Evolutionary conservation across 2,329 filamentous ascomycete genomes (phyloP), one percentile per base, ranked within the genome.

Genomic region (Colletotrichum brevisporum): DNA sequence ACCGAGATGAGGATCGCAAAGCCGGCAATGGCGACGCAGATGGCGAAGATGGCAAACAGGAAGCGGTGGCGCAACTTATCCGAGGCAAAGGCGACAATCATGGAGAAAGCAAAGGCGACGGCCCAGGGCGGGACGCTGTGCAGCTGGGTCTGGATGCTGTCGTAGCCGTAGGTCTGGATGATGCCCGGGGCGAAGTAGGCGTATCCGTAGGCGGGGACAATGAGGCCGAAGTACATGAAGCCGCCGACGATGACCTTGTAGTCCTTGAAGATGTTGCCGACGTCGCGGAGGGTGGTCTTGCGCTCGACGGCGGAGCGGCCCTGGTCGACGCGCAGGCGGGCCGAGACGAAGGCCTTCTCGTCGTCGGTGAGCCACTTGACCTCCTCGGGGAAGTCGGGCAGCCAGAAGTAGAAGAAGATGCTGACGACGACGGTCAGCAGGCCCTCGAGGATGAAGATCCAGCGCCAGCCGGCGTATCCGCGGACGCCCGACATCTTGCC

Each of bases 401-500:
- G 88, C 48, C 88, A 79, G 77, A 94, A 94, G 80, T 87, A 91
- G 77, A 91, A 90, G 58, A 87, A 73, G 61, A 92, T 76, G 48
- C 89, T 87, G 54, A 91, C 82, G 27, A 91, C 74, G 64, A 88
- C 87, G 10, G 91, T 93, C 13, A 92, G 79, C 5, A 83, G 73
- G 6, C 92, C 92, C 78, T 95, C 93, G 8, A 95, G 79, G 75
- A 98, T 92, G 77, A 95, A 95, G 71, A 94, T 92, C 91, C 92
- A 95, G 62, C 92, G 84, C 93, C 93, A 96, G 10, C 91, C 93
- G 1, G 79, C 74, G 75, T 95, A 96, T 24, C 89, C 89, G 9
- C 84, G 80, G 12, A 92, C 72, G 3, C 88, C 88, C 72, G 94
- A 88, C 93, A 97, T 95, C 76, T 96, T 93, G n/a, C 93, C 27